phyloP scores from a whole-genome alignment of 345 rosid species.

The Lepidium africanum region DNA sequence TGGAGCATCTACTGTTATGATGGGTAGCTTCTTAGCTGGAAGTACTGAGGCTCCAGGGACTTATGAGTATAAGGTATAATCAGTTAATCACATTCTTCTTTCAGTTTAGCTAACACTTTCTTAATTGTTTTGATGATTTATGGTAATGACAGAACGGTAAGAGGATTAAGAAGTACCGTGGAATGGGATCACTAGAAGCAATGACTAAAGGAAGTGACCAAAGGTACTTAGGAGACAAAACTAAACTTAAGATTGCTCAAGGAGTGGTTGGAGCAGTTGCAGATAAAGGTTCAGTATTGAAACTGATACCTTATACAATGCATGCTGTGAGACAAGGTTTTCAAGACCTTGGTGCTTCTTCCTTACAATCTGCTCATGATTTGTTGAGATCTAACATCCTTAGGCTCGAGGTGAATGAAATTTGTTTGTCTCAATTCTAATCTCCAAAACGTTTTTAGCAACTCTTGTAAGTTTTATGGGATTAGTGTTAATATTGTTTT shows the following conservation, averaged over 20 bases:
- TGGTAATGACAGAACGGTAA: constrained; percentile 43
- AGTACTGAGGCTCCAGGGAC: constrained; percentile 85
- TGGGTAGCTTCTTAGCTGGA: constrained; percentile 96
- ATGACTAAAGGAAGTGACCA: constrained; percentile 96
- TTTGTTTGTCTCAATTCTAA: not conserved
- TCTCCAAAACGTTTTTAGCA: not conserved
- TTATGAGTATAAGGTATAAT: constrained; percentile 60
- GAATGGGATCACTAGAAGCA: constrained; percentile 98
- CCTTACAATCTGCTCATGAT: constrained; percentile 66
- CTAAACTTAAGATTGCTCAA: constrained; percentile 92
- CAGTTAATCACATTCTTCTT: too few species aligned
- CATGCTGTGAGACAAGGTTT: constrained; percentile 98
- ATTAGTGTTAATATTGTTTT: not conserved
- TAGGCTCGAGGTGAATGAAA: constrained; percentile 65
- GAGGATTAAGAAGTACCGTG: constrained; percentile 71
- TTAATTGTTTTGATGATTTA: not conserved
- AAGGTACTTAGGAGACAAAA: constrained; percentile 78
- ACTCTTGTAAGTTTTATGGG: not conserved
- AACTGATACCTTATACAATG: constrained; percentile 77
- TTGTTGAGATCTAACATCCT: constrained; percentile 60
- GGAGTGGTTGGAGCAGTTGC: constrained; percentile 96
- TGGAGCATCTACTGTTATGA: constrained; percentile 97
- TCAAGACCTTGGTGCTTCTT: constrained; percentile 91
- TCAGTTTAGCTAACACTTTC: not conserved
- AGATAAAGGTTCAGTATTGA: constrained; percentile 89